phyloP scores from a whole-genome alignment of 1,284 basidiomycete genomes.

The Albatrellus sp. region DNA sequence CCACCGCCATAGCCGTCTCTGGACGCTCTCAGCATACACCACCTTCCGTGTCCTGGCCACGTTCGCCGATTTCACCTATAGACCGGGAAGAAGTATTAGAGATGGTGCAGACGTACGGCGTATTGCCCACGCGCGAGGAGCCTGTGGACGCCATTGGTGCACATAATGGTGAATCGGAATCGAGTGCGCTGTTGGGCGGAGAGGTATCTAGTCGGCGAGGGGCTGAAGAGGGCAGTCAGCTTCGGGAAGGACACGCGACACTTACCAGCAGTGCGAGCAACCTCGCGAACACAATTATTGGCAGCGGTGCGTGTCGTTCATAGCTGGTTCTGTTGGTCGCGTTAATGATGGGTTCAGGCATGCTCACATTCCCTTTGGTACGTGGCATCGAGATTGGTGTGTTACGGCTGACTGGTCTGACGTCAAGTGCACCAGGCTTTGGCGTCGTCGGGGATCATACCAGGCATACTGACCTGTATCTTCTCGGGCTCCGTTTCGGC shows the following conservation, averaged over 20 bases:
- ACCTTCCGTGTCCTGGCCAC: too few relatives aligned
- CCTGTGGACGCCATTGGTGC: constrained; percentile 22
- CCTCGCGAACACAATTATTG: constrained; percentile 79
- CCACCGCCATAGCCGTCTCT: neutral
- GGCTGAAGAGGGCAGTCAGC: constrained; percentile 19
- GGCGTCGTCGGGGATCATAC: constrained; percentile 76
- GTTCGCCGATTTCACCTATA: too few relatives aligned
- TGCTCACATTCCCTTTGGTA: constrained; percentile 76
- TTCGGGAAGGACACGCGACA: constrained; percentile 51
- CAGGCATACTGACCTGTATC: constrained; percentile 81
- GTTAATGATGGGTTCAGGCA: constrained; percentile 33
- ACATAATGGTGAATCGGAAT: constrained; percentile 19
- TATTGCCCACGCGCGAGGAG: constrained; percentile 8
- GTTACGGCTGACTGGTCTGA: neutral
- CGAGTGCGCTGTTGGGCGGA: constrained; percentile 9
- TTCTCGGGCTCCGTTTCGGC: constrained; percentile 73
- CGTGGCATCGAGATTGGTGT: constrained; percentile 13
- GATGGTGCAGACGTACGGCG: constrained; percentile 55
- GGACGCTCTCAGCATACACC: too few relatives aligned
- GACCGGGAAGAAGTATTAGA: constrained; percentile 28
- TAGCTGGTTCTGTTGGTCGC: neutral
- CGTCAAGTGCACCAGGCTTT: constrained; percentile 43
- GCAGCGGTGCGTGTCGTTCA: constrained; percentile 52
- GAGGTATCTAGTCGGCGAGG: constrained; percentile 10
- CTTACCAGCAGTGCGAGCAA: constrained; percentile 63